A percentile compares a stretch with the other conserved stretches of the same genome.
Conservation (phyloP, 495 filamentous ascomycete species). For the Neurospora sp. region DNA sequence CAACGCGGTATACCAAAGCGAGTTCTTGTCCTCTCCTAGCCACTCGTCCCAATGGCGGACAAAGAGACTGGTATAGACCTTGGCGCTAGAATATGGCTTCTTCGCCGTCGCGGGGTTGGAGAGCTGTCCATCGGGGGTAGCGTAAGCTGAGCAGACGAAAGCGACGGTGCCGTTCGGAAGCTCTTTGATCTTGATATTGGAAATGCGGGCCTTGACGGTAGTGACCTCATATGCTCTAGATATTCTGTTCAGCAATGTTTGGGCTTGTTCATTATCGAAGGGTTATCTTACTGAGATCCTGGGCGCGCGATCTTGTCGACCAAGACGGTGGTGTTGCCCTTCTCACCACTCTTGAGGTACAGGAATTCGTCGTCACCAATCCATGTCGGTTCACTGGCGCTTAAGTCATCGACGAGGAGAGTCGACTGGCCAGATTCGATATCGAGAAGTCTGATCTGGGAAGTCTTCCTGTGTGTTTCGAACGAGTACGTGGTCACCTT, state of each 20-base stretch:
- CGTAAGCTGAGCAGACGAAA: constrained; percentile 54
- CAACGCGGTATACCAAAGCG: constrained; percentile 64
- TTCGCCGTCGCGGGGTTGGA: constrained; percentile 49
- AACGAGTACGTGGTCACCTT: constrained; percentile 69
- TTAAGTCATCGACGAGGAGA: constrained; percentile 52
- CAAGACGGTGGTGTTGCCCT: constrained; percentile 56
- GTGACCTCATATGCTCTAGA: constrained; percentile 44
- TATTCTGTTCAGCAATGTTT: not conserved
- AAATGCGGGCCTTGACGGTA: constrained; percentile 55
- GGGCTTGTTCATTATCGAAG: not conserved
- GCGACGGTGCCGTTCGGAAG: constrained; percentile 55
- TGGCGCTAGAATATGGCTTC: constrained; percentile 47
- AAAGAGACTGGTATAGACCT: constrained; percentile 60
- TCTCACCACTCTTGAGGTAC: constrained; percentile 53
- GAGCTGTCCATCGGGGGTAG: constrained; percentile 50
- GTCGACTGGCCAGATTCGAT: constrained; percentile 56
- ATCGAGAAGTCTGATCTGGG: constrained; percentile 67
- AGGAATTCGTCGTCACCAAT: constrained; percentile 56
- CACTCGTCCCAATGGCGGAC: constrained; percentile 72
- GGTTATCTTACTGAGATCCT: not conserved
- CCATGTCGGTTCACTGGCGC: constrained; percentile 67
- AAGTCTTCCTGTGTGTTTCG: constrained; percentile 60
- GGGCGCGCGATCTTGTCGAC: constrained; percentile 38
- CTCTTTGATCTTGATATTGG: constrained; percentile 61
- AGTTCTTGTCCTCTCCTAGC: constrained; percentile 54